These are phyloP conservation scores for Backusella circina DNA, from an alignment of 192 early-diverging fungal genomes.

Conservation along the genomic window DNA sequence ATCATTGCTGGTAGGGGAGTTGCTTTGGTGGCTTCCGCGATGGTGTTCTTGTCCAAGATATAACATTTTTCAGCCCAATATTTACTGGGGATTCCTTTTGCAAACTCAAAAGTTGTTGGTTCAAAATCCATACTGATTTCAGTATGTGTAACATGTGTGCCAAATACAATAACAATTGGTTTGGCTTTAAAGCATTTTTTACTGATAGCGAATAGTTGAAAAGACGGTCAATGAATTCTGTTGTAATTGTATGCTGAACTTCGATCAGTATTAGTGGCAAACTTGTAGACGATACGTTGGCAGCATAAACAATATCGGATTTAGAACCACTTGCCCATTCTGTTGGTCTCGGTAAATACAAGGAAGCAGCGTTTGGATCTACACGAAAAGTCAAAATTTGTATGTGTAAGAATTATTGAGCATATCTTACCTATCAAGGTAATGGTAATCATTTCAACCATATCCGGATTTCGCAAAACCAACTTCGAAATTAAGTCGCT, in stretches of 20 bases:
- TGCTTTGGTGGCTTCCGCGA: not conserved
- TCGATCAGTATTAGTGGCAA: not conserved
- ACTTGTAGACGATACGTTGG: not conserved
- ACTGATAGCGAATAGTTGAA: not conserved
- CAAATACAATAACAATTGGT: conserved; percentile 3
- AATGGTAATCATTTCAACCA: not conserved
- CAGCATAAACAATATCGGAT: conserved; percentile 4
- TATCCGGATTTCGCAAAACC: not conserved
- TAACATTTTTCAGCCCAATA: conserved; percentile 10
- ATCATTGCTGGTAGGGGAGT: conserved; percentile 7
- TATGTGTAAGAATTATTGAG: conserved; percentile 3
- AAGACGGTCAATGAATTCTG: conserved; percentile 1
- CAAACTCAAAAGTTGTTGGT: not conserved
- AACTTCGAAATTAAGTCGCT: not conserved
- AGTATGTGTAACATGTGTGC: not conserved
- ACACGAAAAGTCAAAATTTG: conserved; percentile 3
- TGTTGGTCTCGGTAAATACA: not conserved
- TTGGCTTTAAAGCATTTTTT: conserved; percentile 7
- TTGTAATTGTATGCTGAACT: conserved; percentile 10
- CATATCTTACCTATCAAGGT: conserved; percentile 1
- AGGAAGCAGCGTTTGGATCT: not conserved
- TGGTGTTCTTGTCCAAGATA: conserved; percentile 3
- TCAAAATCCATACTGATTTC: conserved; percentile 7
- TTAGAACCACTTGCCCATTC: conserved; percentile 6
- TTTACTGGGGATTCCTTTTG: conserved; percentile 1